phyloP scores from a whole-genome alignment of 2,329 filamentous ascomycete species.

The Raffaelea ambrosiae region DNA sequence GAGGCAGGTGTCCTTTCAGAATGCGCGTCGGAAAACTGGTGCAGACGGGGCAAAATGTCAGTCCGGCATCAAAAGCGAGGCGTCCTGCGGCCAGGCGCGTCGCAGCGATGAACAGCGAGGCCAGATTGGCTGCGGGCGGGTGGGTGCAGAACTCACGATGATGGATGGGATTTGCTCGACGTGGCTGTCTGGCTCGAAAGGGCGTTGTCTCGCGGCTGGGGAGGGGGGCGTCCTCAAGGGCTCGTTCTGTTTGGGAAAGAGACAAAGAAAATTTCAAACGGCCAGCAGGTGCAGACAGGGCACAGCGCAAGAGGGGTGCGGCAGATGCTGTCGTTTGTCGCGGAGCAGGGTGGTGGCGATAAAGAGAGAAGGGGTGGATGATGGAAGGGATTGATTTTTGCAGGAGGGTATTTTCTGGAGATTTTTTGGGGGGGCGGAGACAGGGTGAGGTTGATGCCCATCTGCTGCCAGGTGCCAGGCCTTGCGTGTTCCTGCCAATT shows the following conservation, averaged over 20 bases:
- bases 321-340: too few species aligned
- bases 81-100: too few species aligned
- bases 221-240: too few species aligned
- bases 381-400: background rate
- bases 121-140: too few species aligned
- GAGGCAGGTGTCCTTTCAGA: too few species aligned
- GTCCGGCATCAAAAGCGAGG: too few species aligned
- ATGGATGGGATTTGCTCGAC: too few species aligned
- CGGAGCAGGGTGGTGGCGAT: background rate
- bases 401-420: background rate
- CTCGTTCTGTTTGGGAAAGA: background rate
- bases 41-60: background rate
- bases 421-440: background rate
- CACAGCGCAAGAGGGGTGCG: background rate
- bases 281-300: background rate
- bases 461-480: background rate
- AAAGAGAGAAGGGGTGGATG: background rate
- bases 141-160: too few species aligned
- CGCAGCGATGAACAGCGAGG: background rate
- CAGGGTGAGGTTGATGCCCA: background rate
- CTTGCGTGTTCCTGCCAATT: background rate
- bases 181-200: too few species aligned
- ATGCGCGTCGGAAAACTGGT: too few species aligned
- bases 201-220: too few species aligned
- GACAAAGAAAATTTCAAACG: background rate